Base-by-base conservation (phyloP, 148 eudicot genomes). In the Beta vulgaris region DNA sequence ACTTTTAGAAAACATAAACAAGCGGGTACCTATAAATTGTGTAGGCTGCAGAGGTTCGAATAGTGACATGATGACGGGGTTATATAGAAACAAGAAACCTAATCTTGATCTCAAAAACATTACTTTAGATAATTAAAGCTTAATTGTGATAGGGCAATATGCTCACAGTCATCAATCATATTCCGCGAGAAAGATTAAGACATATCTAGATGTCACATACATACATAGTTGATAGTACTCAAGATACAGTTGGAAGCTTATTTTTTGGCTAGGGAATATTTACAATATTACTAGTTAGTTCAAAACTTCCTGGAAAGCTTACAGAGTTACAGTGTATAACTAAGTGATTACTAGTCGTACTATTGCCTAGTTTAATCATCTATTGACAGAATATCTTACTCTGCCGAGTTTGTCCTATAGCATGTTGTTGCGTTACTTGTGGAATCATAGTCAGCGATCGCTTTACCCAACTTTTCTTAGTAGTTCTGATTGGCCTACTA, bases 381-480 rank as follows among this genome's bases (percentile, higher is more conserved):
- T 39, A 8, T 65, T 44, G 4, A 54, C 6, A 49, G 58, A 65
- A 63, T 28, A 71, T 35, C 26, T 7, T 35, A 34, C 32, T 23
- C 55, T 57, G 71, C 25, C 13, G 55, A 25, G 28, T 71, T 75
- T 69, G 75, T 74, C 68, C 42, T 37, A 42, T 79, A 29, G 75
- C 40, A 53, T 12, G 37, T 28, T 25, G 58, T 69, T 51, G 58
- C 14, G 2, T 2, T 34, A 73, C 13, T 58, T 40, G 66, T 80
- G 78, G 82, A 69, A 60, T 49, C 58, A 43, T 21, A 69, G 65
- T 75, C 76, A 59, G 65, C 51, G 34, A 53, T 54, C 70, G 57
- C 57, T 6, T 25, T 12, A 54, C 46, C 23, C 14, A 16, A 35
- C 4, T 46, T 72, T 55, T 67, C 43, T n/a, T 35, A 37, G 63